Evolutionary conservation across 148 eudicot genomes (phyloP).

Genomic region (Vaccinium myrtillus): DNA sequence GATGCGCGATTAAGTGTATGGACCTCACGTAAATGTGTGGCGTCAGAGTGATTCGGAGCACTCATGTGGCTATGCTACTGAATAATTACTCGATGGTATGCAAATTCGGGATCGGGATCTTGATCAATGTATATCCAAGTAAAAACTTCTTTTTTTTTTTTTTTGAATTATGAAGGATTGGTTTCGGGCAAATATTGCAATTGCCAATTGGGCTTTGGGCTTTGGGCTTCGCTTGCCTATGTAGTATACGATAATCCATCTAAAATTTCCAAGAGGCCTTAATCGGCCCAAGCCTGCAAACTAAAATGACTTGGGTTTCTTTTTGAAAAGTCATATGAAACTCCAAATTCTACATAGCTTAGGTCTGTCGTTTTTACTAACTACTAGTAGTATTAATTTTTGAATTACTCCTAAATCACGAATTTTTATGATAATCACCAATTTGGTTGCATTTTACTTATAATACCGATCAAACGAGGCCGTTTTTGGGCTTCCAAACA

Average conservation of each 20-base stretch:
- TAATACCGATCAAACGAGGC: too few species aligned
- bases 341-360: too few species aligned
- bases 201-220: neutral
- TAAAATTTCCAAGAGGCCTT: neutral
- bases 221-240: neutral
- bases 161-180: neutral
- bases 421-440: neutral
- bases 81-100: neutral
- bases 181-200: neutral
- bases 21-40: too few species aligned
- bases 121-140: neutral
- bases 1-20: too few species aligned
- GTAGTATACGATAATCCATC: neutral
- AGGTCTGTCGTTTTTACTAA: too few species aligned
- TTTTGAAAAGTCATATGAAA: neutral
- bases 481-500: too few species aligned
- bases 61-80: too few species aligned
- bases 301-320: neutral
- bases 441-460: neutral
- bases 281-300: neutral
- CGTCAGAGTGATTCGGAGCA: too few species aligned
- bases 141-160: neutral
- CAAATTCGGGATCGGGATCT: neutral
- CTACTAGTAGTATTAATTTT: too few species aligned
- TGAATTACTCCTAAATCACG: neutral